A percentile compares a stretch with the other conserved stretches of the same genome.
Conservation (phyloP, 768 basidiomycete species). For the Paxillus involutus region DNA sequence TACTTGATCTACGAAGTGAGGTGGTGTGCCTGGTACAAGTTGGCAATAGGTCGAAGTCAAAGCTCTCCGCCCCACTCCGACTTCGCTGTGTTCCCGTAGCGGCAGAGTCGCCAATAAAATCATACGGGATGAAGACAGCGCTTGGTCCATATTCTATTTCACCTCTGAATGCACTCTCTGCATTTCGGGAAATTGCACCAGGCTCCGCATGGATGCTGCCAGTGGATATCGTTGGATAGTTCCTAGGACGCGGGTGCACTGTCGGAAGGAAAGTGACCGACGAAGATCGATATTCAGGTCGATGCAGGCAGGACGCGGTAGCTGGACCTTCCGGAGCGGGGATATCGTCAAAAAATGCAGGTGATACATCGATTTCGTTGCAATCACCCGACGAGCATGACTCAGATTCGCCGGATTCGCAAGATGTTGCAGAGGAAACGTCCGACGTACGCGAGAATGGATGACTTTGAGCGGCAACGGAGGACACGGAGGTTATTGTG, state of each 20-base stretch:
- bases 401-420: constrained; percentile 20
- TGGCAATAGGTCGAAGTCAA: constrained; percentile 31
- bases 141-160: constrained; percentile 23
- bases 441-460: constrained; percentile 10
- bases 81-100: constrained; percentile 10
- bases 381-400: constrained; percentile 11
- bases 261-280: constrained; percentile 20
- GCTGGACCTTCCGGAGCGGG: constrained; percentile 47
- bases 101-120: constrained; percentile 9
- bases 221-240: not conserved
- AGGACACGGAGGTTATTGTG: constrained; percentile 11
- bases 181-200: not conserved
- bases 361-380: constrained; percentile 38
- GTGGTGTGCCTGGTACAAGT: not conserved
- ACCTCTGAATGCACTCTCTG: not conserved
- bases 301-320: constrained; percentile 37
- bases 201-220: constrained; percentile 1
- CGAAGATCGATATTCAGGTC: constrained; percentile 26
- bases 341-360: constrained; percentile 43
- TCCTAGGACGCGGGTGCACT: constrained; percentile 13
- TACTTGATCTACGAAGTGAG: not conserved
- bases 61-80: constrained; percentile 13
- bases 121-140: constrained; percentile 28
- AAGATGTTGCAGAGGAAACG: constrained; percentile 4
- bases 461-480: not conserved